Base-by-base conservation (phyloP, 805 yeast species). In the Candida ipomoeae region DNA sequence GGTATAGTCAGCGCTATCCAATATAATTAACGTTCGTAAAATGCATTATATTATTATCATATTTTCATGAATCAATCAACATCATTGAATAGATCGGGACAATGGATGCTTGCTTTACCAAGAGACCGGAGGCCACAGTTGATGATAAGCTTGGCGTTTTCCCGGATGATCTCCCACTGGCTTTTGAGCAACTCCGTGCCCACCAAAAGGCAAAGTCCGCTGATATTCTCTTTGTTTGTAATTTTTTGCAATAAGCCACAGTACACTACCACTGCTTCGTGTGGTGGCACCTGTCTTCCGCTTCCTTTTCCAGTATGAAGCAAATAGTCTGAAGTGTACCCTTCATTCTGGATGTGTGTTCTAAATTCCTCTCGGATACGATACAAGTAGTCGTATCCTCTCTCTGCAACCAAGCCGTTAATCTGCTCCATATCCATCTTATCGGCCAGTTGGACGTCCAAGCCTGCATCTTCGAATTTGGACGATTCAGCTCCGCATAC, bases 121-220 rank as follows among this genome's bases (percentile, higher is more conserved):
- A 71, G 64, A 1, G 73, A 66, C 38, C 77, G 58, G 20, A 62
- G 60, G 13, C 77, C 77, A 56, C 77, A 72, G 49, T 73, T 71
- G 40, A 71, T 62, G 18, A 74, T 70, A 45, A 74, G 63, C 48
- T 65, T 69, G 18, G 75, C 77, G 50, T 72, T 70, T 44, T 73
- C 78, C 43, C 75, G 61, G 8, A 73, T 62, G 7, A 71, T 63
- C 44, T 70, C 74, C 75, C 76, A 73, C 50, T 72, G 77, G 52
- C 75, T 67, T 37, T 59, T 61, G 43, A 70, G 56, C 21, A 73
- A 59, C 39, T 62, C 65, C 0, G 70, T 64, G 1, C 75, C 75
- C 7, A 74, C 67, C 35, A 72, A 59, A 51, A 71, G 69, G 46
- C 78, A 74, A 11, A 74, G 59, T 2, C 78, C 78, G 51, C 74